Conservation (phyloP, 768 basidiomycete species). For the Boletus patriciae region DNA sequence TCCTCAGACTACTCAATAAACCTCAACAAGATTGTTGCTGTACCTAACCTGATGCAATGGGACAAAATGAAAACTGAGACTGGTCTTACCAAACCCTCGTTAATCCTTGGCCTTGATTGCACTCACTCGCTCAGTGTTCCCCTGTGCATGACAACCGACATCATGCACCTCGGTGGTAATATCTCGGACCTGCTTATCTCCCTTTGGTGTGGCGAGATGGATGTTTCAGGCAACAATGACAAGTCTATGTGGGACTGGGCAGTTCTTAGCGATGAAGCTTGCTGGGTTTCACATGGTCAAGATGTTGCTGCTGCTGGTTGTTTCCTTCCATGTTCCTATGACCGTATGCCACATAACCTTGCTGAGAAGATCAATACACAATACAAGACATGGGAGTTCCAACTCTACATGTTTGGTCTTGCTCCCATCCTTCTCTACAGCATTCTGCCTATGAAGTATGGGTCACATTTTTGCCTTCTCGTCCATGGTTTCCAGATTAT, state of each 20-base stretch:
- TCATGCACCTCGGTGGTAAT: slow-evolving; percentile 4
- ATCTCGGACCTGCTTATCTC: not conserved
- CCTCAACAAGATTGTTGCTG: not conserved
- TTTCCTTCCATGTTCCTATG: not conserved
- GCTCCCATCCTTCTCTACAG: not conserved
- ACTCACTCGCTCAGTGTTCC: not conserved
- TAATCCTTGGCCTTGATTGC: not conserved
- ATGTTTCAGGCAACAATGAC: not conserved
- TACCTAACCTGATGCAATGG: slow-evolving; percentile 26
- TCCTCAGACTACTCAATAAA: not conserved
- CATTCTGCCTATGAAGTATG: not conserved
- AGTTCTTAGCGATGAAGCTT: not conserved
- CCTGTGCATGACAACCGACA: not conserved
- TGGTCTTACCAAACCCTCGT: not conserved
- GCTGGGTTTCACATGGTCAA: not conserved
- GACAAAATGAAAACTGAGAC: slow-evolving; percentile 17
- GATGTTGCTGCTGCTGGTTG: not conserved
- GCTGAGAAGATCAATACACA: not conserved
- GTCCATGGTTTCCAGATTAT: not conserved
- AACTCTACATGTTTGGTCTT: not conserved
- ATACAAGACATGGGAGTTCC: not conserved
- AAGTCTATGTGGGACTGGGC: not conserved
- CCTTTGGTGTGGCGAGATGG: not conserved
- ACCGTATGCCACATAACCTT: not conserved
- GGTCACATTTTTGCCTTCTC: not conserved